phyloP scores from a whole-genome alignment of 148 eudicot genomes.

The Rheum nobile region DNA sequence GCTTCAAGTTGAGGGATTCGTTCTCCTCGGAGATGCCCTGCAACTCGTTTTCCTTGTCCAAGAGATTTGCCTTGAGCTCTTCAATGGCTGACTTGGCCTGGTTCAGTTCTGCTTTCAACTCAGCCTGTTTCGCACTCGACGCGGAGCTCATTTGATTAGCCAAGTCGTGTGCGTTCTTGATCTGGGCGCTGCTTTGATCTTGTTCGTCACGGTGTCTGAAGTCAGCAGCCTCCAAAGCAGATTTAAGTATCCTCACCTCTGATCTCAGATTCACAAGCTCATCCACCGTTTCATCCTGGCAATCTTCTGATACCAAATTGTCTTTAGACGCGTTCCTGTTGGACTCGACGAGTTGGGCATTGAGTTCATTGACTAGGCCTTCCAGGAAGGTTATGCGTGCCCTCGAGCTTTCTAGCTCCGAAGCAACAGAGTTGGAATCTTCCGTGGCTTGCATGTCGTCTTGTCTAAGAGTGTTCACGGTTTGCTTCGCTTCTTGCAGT shows the following conservation, averaged over 20 bases:
- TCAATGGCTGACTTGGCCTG: constrained; percentile 43
- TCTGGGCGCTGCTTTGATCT: constrained; percentile 21
- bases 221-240: constrained; percentile 50
- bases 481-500: constrained; percentile 60
- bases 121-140: constrained; percentile 43
- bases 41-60: constrained; percentile 85
- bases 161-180: constrained; percentile 29
- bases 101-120: constrained; percentile 41
- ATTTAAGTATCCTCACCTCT: constrained; percentile 37
- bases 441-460: constrained; percentile 31
- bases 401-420: constrained; percentile 51
- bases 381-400: constrained; percentile 44
- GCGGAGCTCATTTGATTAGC: constrained; percentile 27
- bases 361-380: constrained; percentile 39
- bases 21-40: constrained; percentile 68
- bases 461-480: constrained; percentile 42
- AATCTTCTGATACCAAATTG: not conserved
- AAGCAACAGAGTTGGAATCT: constrained; percentile 25
- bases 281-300: constrained; percentile 12
- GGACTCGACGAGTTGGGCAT: constrained; percentile 13
- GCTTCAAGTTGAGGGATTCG: constrained; percentile 33
- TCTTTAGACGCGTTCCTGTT: constrained; percentile 7
- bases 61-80: constrained; percentile 54
- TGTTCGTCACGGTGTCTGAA: constrained; percentile 49
- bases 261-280: constrained; percentile 34